phyloP scores from a whole-genome alignment of 345 rosid genomes.

The Hibiscus tridactylites region DNA sequence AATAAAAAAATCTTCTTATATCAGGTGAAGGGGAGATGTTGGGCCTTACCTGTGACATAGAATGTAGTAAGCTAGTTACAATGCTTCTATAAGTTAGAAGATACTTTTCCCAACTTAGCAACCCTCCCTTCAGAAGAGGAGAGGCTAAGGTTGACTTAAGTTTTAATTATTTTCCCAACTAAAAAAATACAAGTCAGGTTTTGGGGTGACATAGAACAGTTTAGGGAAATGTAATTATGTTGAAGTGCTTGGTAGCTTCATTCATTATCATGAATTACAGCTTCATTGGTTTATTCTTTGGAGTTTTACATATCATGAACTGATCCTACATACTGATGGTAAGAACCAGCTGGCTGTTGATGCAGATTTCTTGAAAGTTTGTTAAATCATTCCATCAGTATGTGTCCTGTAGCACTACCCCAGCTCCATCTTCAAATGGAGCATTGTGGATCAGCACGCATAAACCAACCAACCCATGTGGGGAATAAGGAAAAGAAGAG shows the following conservation, averaged over 20 bases:
- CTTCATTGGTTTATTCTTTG: neutral
- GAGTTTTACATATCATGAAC: neutral
- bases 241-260: neutral
- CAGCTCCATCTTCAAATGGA: conserved; percentile 47
- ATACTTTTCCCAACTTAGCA: neutral
- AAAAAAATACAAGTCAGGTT: neutral
- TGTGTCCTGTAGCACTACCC: conserved; percentile 55
- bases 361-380: conserved; percentile 75
- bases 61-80: neutral
- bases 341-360: conserved; percentile 14
- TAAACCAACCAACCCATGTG: conserved; percentile 25
- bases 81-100: neutral
- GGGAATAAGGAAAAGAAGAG: conserved; percentile 29
- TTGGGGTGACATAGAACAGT: neutral
- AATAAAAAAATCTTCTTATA: neutral
- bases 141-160: neutral
- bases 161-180: neutral
- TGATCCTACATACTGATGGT: conserved; percentile 18
- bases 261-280: neutral
- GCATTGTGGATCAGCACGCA: conserved; percentile 30
- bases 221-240: neutral
- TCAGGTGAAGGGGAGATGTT: neutral
- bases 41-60: neutral
- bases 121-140: neutral
- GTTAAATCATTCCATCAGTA: conserved; percentile 43